phyloP scores from a whole-genome alignment of 2,329 filamentous ascomycete genomes.

The Nothopassalora personata region DNA sequence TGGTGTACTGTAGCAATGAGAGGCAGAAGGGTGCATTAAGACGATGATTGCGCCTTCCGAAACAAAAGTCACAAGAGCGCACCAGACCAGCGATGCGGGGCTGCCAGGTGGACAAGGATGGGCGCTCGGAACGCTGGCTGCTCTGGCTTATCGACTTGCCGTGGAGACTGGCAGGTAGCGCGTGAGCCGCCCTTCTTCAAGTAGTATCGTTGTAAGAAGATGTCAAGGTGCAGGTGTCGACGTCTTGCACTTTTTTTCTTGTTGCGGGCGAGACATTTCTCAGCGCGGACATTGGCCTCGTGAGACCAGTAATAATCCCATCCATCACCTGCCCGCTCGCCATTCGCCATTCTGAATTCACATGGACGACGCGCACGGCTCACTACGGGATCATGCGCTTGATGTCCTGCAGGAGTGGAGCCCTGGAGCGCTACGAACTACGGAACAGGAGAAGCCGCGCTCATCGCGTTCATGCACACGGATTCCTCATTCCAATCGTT shows the following conservation, averaged over 20 bases:
- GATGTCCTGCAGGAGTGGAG: not conserved
- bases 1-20: not conserved
- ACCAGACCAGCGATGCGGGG: not conserved
- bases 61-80: not conserved
- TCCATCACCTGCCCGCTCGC: not conserved
- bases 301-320: not conserved
- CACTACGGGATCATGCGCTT: not conserved
- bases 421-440: not conserved
- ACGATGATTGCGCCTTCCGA: not conserved
- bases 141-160: not conserved
- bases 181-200: not conserved
- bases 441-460: not conserved
- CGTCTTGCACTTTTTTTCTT: not conserved
- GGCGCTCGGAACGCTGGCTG: not conserved
- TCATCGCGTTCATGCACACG: not conserved
- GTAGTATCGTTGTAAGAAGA: not conserved
- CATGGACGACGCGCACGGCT: not conserved
- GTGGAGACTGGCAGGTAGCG: not conserved
- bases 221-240: not conserved
- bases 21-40: not conserved
- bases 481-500: not conserved
- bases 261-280: not conserved
- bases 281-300: not conserved
- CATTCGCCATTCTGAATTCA: not conserved
- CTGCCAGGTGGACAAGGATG: not conserved